A percentile compares a stretch with the other conserved stretches of the same genome.
These are phyloP conservation scores for Pichia sp. DNA, from an alignment of 1,139 yeast species.

Conservation along the genomic window DNA sequence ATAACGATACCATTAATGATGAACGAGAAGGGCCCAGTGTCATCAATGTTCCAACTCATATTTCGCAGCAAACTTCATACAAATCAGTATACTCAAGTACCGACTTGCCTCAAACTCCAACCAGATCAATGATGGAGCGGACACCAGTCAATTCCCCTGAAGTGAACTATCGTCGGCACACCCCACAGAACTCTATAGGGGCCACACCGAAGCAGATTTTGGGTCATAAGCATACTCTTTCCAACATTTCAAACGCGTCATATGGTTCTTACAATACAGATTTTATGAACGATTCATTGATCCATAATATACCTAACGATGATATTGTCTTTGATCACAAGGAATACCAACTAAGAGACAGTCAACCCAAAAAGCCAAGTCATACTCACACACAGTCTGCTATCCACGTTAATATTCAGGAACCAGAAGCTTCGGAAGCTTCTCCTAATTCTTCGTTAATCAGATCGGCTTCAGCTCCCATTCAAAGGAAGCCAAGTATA, in stretches of 20 bases:
- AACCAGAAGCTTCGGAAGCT: not conserved
- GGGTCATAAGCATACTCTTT: constrained; percentile 4
- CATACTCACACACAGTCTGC: constrained; percentile 12
- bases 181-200: constrained; percentile 7
- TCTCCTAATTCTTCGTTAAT: not conserved
- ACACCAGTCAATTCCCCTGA: constrained; percentile 15
- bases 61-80: too few relatives aligned
- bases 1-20: constrained; percentile 1
- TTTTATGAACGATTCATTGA: constrained; percentile 4
- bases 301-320: constrained; percentile 1
- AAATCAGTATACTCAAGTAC: not conserved
- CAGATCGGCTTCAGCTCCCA: constrained; percentile 14
- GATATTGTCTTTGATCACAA: constrained; percentile 3
- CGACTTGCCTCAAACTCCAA: constrained; percentile 12
- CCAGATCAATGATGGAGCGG: constrained; percentile 3
- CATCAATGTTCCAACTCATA: too few relatives aligned
- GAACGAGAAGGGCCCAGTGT: not conserved
- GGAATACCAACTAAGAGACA: not conserved
- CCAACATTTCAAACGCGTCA: constrained; percentile 7
- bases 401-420: too few relatives aligned
- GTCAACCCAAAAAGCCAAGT: not conserved
- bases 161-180: not conserved
- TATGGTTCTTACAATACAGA: not conserved
- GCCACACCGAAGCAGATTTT: constrained; percentile 8
- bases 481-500: constrained; percentile 5